Percentiles rank a stretch among this genome's conserved stretches.
phyloP scores from a whole-genome alignment of 805 yeast species.

The Saccharomyces jurei region DNA sequence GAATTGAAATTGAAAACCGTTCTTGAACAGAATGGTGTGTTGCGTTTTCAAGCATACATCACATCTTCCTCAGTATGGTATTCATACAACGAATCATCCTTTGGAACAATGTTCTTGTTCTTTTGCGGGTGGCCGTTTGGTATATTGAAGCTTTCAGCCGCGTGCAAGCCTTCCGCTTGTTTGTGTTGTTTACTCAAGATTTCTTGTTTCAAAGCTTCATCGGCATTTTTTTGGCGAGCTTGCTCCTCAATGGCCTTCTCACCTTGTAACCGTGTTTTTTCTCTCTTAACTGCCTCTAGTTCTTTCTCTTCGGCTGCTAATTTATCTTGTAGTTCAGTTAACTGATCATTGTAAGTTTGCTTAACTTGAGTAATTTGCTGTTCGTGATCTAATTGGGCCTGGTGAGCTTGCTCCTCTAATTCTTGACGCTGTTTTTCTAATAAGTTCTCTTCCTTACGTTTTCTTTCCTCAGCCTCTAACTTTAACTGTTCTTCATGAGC shows the following conservation, averaged over 20 bases:
- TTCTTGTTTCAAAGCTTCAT: conserved; percentile 2
- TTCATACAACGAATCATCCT: conserved; percentile 17
- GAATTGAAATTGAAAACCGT: background rate
- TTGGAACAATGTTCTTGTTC: background rate
- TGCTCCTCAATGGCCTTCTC: conserved; percentile 10
- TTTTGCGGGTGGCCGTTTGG: background rate
- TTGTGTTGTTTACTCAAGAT: conserved; percentile 2
- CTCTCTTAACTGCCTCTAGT: conserved; percentile 8
- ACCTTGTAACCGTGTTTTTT: conserved; percentile 8
- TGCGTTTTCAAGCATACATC: conserved; percentile 2
- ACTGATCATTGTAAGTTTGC: conserved; percentile 12
- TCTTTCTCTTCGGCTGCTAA: conserved; percentile 8
- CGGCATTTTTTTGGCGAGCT: conserved; percentile 6
- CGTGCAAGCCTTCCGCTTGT: conserved; percentile 11
- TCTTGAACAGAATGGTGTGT: background rate
- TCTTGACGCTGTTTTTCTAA: conserved; percentile 22
- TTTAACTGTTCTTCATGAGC: conserved; percentile 21
- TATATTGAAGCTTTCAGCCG: conserved; percentile 2
- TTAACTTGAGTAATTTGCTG: conserved; percentile 15
- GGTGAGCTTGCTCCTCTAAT: conserved; percentile 13
- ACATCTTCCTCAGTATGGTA: conserved; percentile 21
- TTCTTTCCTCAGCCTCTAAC: conserved; percentile 17
- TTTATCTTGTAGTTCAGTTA: conserved; percentile 8
- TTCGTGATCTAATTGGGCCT: conserved; percentile 16
- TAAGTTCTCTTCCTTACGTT: conserved; percentile 18